Evolutionary conservation across 192 early-diverging fungal genomes (phyloP).

Genomic region (Podila epigama): DNA sequence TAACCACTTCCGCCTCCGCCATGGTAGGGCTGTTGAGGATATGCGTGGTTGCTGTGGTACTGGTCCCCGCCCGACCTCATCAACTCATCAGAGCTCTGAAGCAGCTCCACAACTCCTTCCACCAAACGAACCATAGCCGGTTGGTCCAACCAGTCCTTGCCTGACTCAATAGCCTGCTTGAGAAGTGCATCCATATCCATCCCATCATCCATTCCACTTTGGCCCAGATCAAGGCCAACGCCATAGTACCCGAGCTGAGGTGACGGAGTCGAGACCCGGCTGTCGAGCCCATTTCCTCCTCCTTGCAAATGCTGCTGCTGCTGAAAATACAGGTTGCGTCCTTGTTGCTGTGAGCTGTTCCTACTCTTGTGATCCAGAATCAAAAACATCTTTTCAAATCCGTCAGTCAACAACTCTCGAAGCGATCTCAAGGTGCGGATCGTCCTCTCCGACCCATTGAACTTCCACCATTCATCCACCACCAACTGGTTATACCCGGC

Average conservation of each 20-base stretch:
- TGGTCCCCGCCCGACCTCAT: conserved; percentile 19
- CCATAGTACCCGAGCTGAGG: conserved; percentile 47
- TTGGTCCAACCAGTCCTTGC: conserved; percentile 51
- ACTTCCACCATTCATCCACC: conserved; percentile 52
- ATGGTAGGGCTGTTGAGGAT: conserved; percentile 9
- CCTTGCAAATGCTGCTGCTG: conserved; percentile 5
- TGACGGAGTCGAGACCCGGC: conserved; percentile 37
- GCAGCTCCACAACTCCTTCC: conserved; percentile 43
- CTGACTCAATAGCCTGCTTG: conserved; percentile 43
- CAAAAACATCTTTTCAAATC: conserved; percentile 50
- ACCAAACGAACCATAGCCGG: conserved; percentile 45
- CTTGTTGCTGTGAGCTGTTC: conserved; percentile 23
- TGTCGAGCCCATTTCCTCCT: conserved; percentile 7
- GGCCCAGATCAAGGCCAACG: conserved; percentile 35
- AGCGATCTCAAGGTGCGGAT: conserved; percentile 27
- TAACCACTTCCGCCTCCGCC: conserved; percentile 27
- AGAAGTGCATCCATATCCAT: conserved; percentile 40
- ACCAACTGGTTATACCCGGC: conserved; percentile 38
- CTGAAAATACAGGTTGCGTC: conserved; percentile 7
- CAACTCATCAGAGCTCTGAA: conserved; percentile 44
- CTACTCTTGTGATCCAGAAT: conserved; percentile 44
- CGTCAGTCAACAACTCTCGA: conserved; percentile 38
- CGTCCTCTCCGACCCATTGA: conserved; percentile 39
- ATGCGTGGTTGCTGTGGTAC: background rate
- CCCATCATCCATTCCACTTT: conserved; percentile 9